Conservation (phyloP, 495 filamentous ascomycete species). For the Thozetella sp. region DNA sequence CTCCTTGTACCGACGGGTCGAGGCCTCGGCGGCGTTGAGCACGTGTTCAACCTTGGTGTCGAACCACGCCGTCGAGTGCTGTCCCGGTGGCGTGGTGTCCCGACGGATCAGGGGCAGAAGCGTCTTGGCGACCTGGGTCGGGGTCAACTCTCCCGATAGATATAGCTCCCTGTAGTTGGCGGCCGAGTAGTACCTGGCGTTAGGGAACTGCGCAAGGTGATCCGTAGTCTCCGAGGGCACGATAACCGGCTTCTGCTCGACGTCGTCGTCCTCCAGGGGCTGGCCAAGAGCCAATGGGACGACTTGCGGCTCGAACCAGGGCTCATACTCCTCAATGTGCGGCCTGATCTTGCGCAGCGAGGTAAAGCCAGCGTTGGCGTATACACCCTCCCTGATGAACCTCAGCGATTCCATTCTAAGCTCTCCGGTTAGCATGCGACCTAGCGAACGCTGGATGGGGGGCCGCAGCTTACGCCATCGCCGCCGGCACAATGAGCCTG, state of each 20-base stretch:
- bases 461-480: slow-evolving; percentile 20
- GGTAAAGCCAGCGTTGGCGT: slow-evolving; percentile 73
- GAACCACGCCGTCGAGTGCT: slow-evolving; percentile 69
- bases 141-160: slow-evolving; percentile 65
- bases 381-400: slow-evolving; percentile 36
- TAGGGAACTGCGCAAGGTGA: slow-evolving; percentile 23
- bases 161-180: slow-evolving; percentile 72
- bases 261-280: slow-evolving; percentile 11
- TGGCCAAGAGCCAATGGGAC: slow-evolving; percentile 48
- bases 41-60: slow-evolving; percentile 59
- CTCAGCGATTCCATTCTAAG: slow-evolving; percentile 33
- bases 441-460: not conserved
- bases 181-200: slow-evolving; percentile 59
- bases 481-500: slow-evolving; percentile 17
- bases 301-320: slow-evolving; percentile 78
- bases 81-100: slow-evolving; percentile 49
- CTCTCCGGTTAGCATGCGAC: not conserved
- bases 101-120: slow-evolving; percentile 70
- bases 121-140: slow-evolving; percentile 62
- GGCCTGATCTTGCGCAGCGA: slow-evolving; percentile 54
- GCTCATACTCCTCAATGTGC: slow-evolving; percentile 60
- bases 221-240: not conserved
- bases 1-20: slow-evolving; percentile 64
- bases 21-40: slow-evolving; percentile 64
- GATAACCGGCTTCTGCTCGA: slow-evolving; percentile 14